phyloP scores from a whole-genome alignment of 179 eudicot genomes.

The Vitellaria paradoxa region DNA sequence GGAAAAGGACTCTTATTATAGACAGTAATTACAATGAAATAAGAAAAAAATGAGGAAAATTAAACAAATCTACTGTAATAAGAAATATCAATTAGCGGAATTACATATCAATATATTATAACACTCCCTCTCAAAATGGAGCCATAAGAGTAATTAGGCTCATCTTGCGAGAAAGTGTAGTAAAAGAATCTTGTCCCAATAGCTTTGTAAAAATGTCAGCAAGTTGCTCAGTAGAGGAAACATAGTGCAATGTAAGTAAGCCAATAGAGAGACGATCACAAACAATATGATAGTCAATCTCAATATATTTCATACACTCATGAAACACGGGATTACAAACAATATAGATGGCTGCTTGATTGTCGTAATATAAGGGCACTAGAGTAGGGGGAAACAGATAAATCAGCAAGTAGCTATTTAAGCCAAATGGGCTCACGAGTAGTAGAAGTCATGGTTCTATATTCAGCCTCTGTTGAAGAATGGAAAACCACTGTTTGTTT shows the following conservation, averaged over 20 bases:
- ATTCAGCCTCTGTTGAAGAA: too few relatives aligned
- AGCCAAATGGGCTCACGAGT: constrained; percentile 1
- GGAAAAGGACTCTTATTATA: too few relatives aligned
- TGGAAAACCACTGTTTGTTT: too few relatives aligned
- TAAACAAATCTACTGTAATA: too few relatives aligned
- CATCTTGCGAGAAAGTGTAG: background rate
- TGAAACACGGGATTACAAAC: too few relatives aligned
- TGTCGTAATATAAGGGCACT: background rate
- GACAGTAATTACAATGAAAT: too few relatives aligned
- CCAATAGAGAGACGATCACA: background rate
- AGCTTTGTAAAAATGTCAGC: background rate
- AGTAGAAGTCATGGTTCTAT: background rate
- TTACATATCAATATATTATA: background rate
- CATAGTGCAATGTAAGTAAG: background rate
- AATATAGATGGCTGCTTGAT: too few relatives aligned
- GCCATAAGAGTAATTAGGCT: background rate
- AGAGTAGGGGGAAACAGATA: background rate
- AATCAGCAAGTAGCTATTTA: background rate
- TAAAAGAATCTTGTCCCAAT: background rate
- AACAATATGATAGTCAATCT: background rate
- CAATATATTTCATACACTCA: too few relatives aligned
- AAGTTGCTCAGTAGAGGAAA: background rate
- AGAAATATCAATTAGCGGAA: too few relatives aligned
- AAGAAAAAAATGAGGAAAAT: too few relatives aligned
- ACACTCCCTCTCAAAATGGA: background rate